phyloP scores from a whole-genome alignment of 2,329 filamentous ascomycete species.

The Clonostachys solani region DNA sequence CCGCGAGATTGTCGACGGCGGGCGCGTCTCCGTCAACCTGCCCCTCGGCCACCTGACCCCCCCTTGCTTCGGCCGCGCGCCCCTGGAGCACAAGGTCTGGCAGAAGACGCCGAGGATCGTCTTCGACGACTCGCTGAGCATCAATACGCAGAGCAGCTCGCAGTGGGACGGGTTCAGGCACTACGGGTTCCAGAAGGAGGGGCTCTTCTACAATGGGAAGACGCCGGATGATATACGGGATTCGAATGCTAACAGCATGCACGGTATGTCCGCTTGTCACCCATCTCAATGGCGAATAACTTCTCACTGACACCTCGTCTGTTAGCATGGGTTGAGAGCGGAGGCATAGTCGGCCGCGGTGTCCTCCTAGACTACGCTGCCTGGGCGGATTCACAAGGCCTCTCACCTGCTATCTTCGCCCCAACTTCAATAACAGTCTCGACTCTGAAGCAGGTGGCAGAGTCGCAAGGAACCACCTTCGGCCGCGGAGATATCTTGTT shows the following conservation, averaged over 20 bases:
- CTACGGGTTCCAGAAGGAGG: conserved; percentile 29
- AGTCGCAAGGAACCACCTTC: conserved; percentile 30
- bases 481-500: conserved; percentile 51
- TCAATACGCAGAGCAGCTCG: conserved; percentile 30
- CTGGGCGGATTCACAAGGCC: conserved; percentile 31
- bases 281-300: not conserved
- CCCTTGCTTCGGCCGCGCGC: conserved; percentile 23
- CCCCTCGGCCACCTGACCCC: conserved; percentile 20
- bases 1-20: conserved; percentile 19
- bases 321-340: conserved; percentile 21
- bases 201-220: conserved; percentile 23
- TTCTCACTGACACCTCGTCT: not conserved
- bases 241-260: conserved; percentile 17
- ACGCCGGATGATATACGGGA: conserved; percentile 37
- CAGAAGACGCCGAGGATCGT: conserved; percentile 18
- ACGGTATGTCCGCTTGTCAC: conserved; percentile 11
- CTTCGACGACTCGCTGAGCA: conserved; percentile 23
- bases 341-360: conserved; percentile 43
- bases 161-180: conserved; percentile 34
- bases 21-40: conserved; percentile 25
- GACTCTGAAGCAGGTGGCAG: conserved; percentile 35
- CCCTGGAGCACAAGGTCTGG: conserved; percentile 19
- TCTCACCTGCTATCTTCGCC: conserved; percentile 31
- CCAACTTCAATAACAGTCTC: conserved; percentile 34
- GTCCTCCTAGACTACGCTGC: conserved; percentile 47